These are phyloP conservation scores for Chrysanthemum makinoi DNA, from an alignment of 129 eudicot species.

Conservation along the genomic window DNA sequence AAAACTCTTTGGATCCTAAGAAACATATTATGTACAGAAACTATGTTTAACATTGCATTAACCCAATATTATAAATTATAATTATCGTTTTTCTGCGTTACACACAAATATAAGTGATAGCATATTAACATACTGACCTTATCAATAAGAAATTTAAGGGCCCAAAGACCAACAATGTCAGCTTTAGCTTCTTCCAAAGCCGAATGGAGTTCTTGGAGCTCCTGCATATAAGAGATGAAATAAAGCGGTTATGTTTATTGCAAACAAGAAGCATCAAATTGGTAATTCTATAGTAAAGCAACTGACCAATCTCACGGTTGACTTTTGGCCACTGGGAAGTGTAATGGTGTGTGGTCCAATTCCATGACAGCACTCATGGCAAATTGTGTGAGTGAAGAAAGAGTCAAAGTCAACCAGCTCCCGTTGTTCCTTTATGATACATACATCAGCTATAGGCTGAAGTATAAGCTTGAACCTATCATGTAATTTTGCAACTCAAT, in stretches of 20 bases:
- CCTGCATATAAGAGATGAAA: constrained; percentile 41
- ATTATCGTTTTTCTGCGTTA: neutral
- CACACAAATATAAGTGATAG: neutral
- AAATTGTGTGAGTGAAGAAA: constrained; percentile 94
- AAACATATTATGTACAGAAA: neutral
- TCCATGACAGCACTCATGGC: constrained; percentile 99
- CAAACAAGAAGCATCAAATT: constrained; percentile 11
- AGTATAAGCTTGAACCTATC: constrained; percentile 93
- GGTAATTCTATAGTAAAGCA: neutral
- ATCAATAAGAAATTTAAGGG: constrained; percentile 69
- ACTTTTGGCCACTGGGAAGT: constrained; percentile 76
- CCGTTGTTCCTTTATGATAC: constrained; percentile 67
- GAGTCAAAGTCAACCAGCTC: constrained; percentile 83
- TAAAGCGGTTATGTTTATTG: constrained; percentile 4
- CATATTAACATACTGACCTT: constrained; percentile 46
- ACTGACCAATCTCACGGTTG: constrained; percentile 94
- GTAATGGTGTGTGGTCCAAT: constrained; percentile 92
- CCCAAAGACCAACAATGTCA: constrained; percentile 99
- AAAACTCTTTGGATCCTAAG: neutral
- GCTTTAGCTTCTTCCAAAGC: constrained; percentile 99
- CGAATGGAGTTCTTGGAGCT: constrained; percentile 94
- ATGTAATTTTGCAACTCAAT: constrained; percentile 17
- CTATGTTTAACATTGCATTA: neutral
- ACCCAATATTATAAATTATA: neutral
- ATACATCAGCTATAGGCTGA: constrained; percentile 76